Conservation (phyloP, 345 rosid species). For the Heritiera fomes region DNA sequence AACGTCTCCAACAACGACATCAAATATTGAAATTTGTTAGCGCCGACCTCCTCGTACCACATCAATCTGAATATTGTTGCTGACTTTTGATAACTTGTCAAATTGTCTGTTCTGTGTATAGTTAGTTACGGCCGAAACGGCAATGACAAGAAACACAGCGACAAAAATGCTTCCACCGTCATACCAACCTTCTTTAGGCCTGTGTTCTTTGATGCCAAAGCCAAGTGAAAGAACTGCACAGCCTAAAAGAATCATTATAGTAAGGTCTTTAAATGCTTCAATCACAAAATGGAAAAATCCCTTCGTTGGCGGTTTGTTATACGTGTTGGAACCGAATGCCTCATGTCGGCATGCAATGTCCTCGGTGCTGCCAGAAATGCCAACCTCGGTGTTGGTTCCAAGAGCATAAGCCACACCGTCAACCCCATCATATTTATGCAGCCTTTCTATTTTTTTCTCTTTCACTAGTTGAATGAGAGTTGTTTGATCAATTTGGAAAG, state of each 20-base stretch:
- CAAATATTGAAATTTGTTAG: slow-evolving; percentile 49
- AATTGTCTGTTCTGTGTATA: slow-evolving; percentile 55
- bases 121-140: slow-evolving; percentile 55
- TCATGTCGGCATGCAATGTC: slow-evolving; percentile 43
- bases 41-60: slow-evolving; percentile 52
- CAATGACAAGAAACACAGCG: slow-evolving; percentile 54
- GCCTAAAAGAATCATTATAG: slow-evolving; percentile 57
- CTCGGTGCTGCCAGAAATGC: slow-evolving; percentile 38
- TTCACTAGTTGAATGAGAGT: slow-evolving; percentile 42
- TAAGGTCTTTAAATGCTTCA: slow-evolving; percentile 56
- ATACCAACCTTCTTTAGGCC: slow-evolving; percentile 65
- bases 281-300: slow-evolving; percentile 45
- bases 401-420: slow-evolving; percentile 40
- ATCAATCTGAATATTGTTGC: slow-evolving; percentile 54
- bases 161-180: slow-evolving; percentile 71
- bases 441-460: slow-evolving; percentile 37
- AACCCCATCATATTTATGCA: slow-evolving; percentile 43
- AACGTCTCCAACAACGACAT: slow-evolving; percentile 67
- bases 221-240: slow-evolving; percentile 65
- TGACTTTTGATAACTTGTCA: slow-evolving; percentile 48
- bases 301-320: slow-evolving; percentile 62
- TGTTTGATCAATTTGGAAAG: slow-evolving; percentile 35
- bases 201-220: slow-evolving; percentile 61
- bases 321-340: slow-evolving; percentile 62
- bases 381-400: slow-evolving; percentile 34